These are phyloP conservation scores for Haematococcus sp. DNA, from an alignment of 139 green algal genomes.

Conservation along the genomic window DNA sequence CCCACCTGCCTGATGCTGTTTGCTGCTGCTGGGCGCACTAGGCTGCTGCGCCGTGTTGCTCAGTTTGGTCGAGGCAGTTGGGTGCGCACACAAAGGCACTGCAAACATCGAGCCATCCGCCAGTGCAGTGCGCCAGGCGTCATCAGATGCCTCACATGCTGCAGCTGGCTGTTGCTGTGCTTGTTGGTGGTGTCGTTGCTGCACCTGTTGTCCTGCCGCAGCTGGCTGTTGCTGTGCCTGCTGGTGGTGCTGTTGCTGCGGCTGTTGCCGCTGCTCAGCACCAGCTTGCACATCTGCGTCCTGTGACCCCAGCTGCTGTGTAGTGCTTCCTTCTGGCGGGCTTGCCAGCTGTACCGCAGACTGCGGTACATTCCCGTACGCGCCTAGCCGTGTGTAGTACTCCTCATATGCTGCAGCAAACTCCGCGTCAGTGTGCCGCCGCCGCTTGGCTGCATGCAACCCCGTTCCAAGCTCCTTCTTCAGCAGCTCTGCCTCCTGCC, in stretches of 20 bases:
- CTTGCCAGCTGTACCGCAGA: too few species aligned
- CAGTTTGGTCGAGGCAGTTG: not conserved
- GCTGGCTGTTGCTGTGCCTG: not conserved
- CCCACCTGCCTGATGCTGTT: too few species aligned
- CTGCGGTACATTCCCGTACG: not conserved
- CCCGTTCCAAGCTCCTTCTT: not conserved
- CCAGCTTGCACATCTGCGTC: not conserved
- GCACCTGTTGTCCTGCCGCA: not conserved
- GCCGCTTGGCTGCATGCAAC: not conserved
- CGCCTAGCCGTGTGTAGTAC: conserved; percentile 12
- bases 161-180: not conserved
- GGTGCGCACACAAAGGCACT: not conserved
- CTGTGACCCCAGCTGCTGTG: not conserved
- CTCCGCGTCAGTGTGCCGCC: not conserved
- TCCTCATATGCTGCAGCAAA: conserved; percentile 10
- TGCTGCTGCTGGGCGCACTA: too few species aligned
- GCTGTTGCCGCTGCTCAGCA: not conserved
- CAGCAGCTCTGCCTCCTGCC: not conserved
- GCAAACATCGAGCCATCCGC: not conserved
- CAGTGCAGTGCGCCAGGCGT: not conserved
- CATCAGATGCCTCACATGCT: not conserved
- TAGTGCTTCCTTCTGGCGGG: too few species aligned
- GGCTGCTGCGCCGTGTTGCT: not conserved
- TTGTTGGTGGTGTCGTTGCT: not conserved
- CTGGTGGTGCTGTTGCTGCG: not conserved